Base-by-base conservation (phyloP, 768 basidiomycete species). In the Termitomyces heimii region DNA sequence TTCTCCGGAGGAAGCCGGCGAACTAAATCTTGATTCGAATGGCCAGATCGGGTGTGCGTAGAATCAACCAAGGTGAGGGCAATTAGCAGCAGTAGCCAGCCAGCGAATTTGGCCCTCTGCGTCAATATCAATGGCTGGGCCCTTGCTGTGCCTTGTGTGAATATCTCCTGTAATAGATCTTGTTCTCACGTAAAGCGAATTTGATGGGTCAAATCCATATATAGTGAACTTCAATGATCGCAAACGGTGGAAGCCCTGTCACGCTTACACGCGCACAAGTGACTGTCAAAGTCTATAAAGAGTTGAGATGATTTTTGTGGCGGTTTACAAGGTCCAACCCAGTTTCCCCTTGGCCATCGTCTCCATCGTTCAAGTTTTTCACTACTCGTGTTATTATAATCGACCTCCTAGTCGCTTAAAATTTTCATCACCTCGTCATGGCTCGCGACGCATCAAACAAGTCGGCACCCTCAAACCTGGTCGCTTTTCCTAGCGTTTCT, bases 401-500 rank as follows among this genome's bases (percentile, higher is more conserved):
- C 18, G 20, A 35, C 44, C 22, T 62, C 59, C 62, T 58, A 62
- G 62, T 54, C 39, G 35, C 20, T 57, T 42, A 22, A 60, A 58
- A 16, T 51, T 37, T 57, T 50, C 40, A 31, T 55, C 59, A 50
- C 53, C 7, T 59, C 63, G 65, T 64, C 58, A 78, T 79, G 72
- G 70, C 75, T 49, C 62, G 60, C 61, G 62, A 65, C 63, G 65
- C 70, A 53, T 69, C 75, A 58, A 76, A 65, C 62, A 68, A 70
- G 45, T 60, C 71, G 48, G 70, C 74, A 16, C 78, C 80, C 60
- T 70, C 81, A 57, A 79, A 77, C 68, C 81, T 91, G 64, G 77
- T 88, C 71, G 77, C 89, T 14, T 83, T 87, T 62, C 89, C 89
- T n/a, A 84, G 82, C 63, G 74, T 91, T 46, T 84, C 89, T 28